A percentile compares a stretch with the other conserved stretches of the same genome.
phyloP scores from a whole-genome alignment of 208 protist species.

The Tritrichomonas foetus region DNA sequence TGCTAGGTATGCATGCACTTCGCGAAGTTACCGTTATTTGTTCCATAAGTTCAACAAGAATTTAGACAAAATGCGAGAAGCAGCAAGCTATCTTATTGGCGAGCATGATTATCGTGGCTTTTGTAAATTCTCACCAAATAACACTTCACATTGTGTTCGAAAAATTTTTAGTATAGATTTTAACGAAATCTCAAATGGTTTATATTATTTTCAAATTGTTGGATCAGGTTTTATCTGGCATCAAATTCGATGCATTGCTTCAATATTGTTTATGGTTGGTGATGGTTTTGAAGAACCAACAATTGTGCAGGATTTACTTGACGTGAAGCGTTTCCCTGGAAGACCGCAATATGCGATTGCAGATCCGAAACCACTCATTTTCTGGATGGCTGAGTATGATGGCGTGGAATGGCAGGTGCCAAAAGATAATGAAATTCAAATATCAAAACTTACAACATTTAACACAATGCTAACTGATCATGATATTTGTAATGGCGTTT shows the following conservation, averaged over 20 bases:
- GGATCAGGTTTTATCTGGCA: constrained; percentile 37
- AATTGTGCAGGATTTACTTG: constrained; percentile 27
- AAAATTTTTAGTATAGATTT: constrained; percentile 4
- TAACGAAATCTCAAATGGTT: not conserved
- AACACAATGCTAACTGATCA: not conserved
- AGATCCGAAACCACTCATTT: constrained; percentile 10
- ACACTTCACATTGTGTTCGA: not conserved
- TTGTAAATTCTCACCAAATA: not conserved
- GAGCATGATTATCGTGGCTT: not conserved
- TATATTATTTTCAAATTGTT: constrained; percentile 22
- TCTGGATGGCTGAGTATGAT: constrained; percentile 34
- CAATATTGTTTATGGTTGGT: constrained; percentile 43
- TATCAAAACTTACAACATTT: not conserved
- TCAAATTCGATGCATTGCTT: constrained; percentile 43
- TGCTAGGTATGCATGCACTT: constrained; percentile 1
- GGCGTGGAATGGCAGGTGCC: not conserved
- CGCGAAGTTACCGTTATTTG: not conserved
- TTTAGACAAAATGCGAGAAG: constrained; percentile 6
- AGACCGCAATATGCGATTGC: constrained; percentile 44
- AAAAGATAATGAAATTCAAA: not conserved
- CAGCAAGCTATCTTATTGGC: not conserved
- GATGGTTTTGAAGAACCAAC: constrained; percentile 30
- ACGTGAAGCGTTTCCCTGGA: constrained; percentile 33
- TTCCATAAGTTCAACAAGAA: constrained; percentile 28
- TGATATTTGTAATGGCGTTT: not conserved